Evolutionary conservation across 2,329 filamentous ascomycete genomes (phyloP).

Genomic region (Colletotrichum sp.): DNA sequence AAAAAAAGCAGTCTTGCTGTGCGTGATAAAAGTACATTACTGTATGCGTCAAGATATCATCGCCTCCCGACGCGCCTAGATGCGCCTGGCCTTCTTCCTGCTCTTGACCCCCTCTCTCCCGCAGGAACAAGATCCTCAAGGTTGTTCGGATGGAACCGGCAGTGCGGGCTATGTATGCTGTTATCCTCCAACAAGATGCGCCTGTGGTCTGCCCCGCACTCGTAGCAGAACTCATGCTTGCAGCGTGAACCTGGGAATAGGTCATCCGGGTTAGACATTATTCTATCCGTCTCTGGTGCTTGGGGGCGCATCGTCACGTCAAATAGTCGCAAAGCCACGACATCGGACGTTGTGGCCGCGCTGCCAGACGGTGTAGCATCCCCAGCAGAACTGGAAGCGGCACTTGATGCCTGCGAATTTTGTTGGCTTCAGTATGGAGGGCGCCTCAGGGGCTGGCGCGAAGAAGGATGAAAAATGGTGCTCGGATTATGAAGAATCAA

Average conservation of each 20-base stretch:
- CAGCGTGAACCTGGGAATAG: slow-evolving; percentile 30
- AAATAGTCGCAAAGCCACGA: not conserved
- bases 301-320: not conserved
- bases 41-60: not conserved
- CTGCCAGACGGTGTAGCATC: slow-evolving; percentile 28
- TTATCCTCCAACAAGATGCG: slow-evolving; percentile 38
- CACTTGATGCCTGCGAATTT: slow-evolving; percentile 37
- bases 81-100: not conserved
- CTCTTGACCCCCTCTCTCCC: not conserved
- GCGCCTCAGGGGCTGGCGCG: not conserved
- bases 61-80: not conserved
- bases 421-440: not conserved
- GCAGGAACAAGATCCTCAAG: not conserved
- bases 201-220: slow-evolving; percentile 38
- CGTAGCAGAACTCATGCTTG: slow-evolving; percentile 36
- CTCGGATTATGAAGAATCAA: not conserved
- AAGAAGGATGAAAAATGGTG: not conserved
- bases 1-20: not conserved
- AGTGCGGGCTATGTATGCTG: slow-evolving; percentile 31
- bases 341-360: slow-evolving; percentile 23
- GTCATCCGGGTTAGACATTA: not conserved
- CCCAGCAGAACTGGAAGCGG: slow-evolving; percentile 39
- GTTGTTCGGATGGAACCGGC: slow-evolving; percentile 34
- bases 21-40: not conserved
- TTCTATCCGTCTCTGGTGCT: not conserved